A percentile compares a stretch with the other conserved stretches of the same genome.
Evolutionary conservation across 2,329 filamentous ascomycete species (phyloP).

Genomic region (Botrytis tulipae): DNA sequence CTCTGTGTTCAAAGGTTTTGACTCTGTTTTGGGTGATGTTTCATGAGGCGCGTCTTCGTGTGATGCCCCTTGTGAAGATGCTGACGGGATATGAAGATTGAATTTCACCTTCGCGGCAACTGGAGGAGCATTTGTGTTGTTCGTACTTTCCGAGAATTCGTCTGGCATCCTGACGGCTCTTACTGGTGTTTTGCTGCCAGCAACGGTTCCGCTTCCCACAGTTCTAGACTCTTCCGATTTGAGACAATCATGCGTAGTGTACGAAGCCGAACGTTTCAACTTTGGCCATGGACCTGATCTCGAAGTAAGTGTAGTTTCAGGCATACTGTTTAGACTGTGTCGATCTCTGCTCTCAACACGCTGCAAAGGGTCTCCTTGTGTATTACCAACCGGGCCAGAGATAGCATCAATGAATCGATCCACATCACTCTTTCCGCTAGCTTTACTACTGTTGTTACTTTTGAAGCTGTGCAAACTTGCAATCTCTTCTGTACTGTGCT

Average conservation of each 20-base stretch:
- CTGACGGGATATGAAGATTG: slow-evolving; percentile 20
- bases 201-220: slow-evolving; percentile 43
- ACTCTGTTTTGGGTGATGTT: neutral
- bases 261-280: slow-evolving; percentile 29
- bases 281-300: slow-evolving; percentile 18
- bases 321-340: slow-evolving; percentile 22
- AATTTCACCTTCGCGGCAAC: slow-evolving; percentile 27
- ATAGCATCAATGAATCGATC: slow-evolving; percentile 72
- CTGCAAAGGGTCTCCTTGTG: slow-evolving; percentile 40
- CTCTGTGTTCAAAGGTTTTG: slow-evolving; percentile 23
- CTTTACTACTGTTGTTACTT: slow-evolving; percentile 32
- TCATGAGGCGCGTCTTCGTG: neutral
- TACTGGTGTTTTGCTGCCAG: slow-evolving; percentile 44
- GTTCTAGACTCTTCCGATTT: slow-evolving; percentile 35
- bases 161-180: slow-evolving; percentile 49
- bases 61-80: slow-evolving; percentile 17
- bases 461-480: slow-evolving; percentile 33
- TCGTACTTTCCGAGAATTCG: slow-evolving; percentile 34
- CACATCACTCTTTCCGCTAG: slow-evolving; percentile 53
- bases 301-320: neutral
- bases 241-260: slow-evolving; percentile 28
- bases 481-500: slow-evolving; percentile 30
- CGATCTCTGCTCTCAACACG: slow-evolving; percentile 28
- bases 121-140: neutral
- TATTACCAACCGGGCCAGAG: slow-evolving; percentile 54